A percentile compares a stretch with the other conserved stretches of the same genome.
These are phyloP conservation scores for Penicillium egyptiacum DNA, from an alignment of 495 filamentous ascomycete genomes.

Conservation along the genomic window DNA sequence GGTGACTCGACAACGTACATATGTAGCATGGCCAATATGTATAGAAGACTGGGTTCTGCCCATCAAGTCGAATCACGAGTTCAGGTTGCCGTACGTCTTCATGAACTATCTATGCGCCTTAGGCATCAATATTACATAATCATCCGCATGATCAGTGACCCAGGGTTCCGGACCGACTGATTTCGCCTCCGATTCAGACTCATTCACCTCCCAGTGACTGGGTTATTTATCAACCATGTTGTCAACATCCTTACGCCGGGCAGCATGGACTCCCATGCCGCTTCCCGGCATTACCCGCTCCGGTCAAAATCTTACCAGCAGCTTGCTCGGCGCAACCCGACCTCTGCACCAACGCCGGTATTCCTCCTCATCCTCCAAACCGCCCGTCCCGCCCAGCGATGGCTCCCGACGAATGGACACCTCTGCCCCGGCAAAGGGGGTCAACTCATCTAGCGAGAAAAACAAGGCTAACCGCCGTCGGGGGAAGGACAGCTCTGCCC, in stretches of 20 bases:
- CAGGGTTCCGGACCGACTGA: slow-evolving; percentile 39
- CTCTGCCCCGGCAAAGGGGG: slow-evolving; percentile 44
- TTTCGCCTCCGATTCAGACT: slow-evolving; percentile 44
- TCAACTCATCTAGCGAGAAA: slow-evolving; percentile 41
- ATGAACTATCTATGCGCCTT: slow-evolving; percentile 10
- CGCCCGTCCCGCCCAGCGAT: slow-evolving; percentile 46
- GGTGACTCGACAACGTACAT: background rate
- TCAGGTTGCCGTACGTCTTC: background rate
- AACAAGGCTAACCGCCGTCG: slow-evolving; percentile 38
- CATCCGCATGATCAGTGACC: slow-evolving; percentile 42
- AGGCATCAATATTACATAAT: slow-evolving; percentile 37
- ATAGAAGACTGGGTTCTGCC: background rate
- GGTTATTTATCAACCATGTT: slow-evolving; percentile 44
- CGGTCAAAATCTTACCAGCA: slow-evolving; percentile 33
- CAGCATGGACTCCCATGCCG: slow-evolving; percentile 40
- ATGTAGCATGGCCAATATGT: background rate
- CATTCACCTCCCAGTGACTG: slow-evolving; percentile 31
- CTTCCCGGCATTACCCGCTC: slow-evolving; percentile 39
- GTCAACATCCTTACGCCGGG: slow-evolving; percentile 50
- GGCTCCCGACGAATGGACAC: slow-evolving; percentile 43
- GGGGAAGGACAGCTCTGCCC: slow-evolving; percentile 40
- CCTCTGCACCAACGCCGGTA: slow-evolving; percentile 53
- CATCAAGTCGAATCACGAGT: background rate
- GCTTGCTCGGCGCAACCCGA: slow-evolving; percentile 33
- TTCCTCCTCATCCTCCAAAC: slow-evolving; percentile 56